Conservation (phyloP, 192 early-diverging fungal genomes). For the Backusella australiensis region DNA sequence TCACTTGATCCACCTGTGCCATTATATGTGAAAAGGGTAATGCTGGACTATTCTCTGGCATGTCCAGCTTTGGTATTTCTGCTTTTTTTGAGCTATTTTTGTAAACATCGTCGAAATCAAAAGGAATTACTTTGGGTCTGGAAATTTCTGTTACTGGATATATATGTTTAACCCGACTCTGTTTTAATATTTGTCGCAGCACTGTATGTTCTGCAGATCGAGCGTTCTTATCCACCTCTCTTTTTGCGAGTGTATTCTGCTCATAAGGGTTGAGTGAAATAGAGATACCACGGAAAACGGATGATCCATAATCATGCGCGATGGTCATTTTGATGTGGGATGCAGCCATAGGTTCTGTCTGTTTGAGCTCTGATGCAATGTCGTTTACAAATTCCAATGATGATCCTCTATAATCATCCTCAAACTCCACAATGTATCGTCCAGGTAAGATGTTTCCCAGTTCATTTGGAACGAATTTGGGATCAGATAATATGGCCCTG, state of each 20-base stretch:
- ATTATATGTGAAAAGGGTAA: slow-evolving; percentile 41
- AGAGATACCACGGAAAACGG: slow-evolving; percentile 19
- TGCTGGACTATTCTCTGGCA: not conserved
- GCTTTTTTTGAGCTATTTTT: not conserved
- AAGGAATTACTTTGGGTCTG: slow-evolving; percentile 3
- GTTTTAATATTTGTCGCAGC: not conserved
- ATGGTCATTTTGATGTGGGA: slow-evolving; percentile 2
- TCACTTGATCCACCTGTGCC: slow-evolving; percentile 51
- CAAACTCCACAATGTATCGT: slow-evolving; percentile 28
- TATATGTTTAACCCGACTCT: slow-evolving; percentile 7
- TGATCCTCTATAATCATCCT: slow-evolving; percentile 4
- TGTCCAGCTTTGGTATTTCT: not conserved
- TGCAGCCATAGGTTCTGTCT: not conserved
- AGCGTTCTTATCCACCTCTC: not conserved
- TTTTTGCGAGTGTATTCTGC: not conserved
- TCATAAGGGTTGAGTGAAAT: not conserved
- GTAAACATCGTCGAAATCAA: not conserved
- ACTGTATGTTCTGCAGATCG: slow-evolving; percentile 5
- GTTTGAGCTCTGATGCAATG: not conserved
- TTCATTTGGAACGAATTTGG: slow-evolving; percentile 9
- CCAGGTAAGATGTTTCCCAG: slow-evolving; percentile 9
- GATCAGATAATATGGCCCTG: slow-evolving; percentile 8
- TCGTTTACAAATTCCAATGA: slow-evolving; percentile 3
- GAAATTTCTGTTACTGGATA: slow-evolving; percentile 16
- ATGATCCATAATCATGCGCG: slow-evolving; percentile 15